These are phyloP conservation scores for Colletotrichum neosansevieriae DNA, from an alignment of 2,329 filamentous ascomycete genomes.

Conservation along the genomic window DNA sequence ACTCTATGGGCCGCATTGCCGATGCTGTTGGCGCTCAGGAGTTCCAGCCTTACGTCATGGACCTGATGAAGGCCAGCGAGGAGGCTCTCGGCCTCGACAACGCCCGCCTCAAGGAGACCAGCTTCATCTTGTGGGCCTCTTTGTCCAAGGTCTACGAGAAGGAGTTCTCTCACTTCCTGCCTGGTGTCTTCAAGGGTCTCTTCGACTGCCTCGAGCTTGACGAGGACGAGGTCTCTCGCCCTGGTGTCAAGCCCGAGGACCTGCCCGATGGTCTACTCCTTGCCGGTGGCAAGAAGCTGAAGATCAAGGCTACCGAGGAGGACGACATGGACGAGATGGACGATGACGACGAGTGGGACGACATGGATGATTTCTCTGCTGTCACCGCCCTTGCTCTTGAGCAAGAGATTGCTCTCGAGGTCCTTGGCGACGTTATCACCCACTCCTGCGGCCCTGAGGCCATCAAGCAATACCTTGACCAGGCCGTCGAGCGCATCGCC, in stretches of 20 bases:
- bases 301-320: constrained; percentile 71
- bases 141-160: constrained; percentile 94
- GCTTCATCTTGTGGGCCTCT: constrained; percentile 96
- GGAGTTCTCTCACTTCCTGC: constrained; percentile 82
- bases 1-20: constrained; percentile 94
- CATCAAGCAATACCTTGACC: constrained; percentile 85
- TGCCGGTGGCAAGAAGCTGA: constrained; percentile 86
- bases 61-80: constrained; percentile 92
- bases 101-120: constrained; percentile 92
- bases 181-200: constrained; percentile 82
- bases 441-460: constrained; percentile 83
- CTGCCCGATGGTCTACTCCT: constrained; percentile 75
- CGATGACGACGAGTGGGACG: constrained; percentile 81
- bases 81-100: constrained; percentile 91
- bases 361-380: constrained; percentile 85
- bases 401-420: constrained; percentile 97
- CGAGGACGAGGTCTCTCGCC: constrained; percentile 86
- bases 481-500: constrained; percentile 84
- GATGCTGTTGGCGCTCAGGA: constrained; percentile 85
- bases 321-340: constrained; percentile 71
- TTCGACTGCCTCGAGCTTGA: constrained; percentile 89
- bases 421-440: constrained; percentile 91
- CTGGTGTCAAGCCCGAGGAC: constrained; percentile 69
- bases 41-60: constrained; percentile 92
- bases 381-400: constrained; percentile 92